These are phyloP conservation scores for Paramecium primaurelia DNA, from an alignment of 73 alveolate species.

Conservation along the genomic window DNA sequence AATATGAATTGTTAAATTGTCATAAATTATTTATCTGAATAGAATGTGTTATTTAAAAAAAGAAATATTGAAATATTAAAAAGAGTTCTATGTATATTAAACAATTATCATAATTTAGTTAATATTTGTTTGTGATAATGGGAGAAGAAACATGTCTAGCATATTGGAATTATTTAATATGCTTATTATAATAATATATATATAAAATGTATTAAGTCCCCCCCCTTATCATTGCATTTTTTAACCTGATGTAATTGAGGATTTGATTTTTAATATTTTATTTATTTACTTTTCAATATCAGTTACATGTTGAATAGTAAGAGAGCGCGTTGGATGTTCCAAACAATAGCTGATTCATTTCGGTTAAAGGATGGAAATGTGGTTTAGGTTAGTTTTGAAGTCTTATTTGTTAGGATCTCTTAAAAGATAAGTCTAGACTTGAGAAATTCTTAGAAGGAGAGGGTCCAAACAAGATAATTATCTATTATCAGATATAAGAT, in stretches of 20 bases:
- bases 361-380: not conserved
- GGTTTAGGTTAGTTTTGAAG: not conserved
- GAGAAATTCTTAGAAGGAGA: conserved; percentile 59
- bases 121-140: not conserved
- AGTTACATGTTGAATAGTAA: conserved; percentile 36
- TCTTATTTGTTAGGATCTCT: not conserved
- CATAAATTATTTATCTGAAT: not conserved
- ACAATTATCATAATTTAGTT: not conserved
- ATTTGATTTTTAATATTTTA: not conserved
- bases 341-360: conserved; percentile 35
- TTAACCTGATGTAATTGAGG: conserved; percentile 6
- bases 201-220: not conserved
- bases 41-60: not conserved
- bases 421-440: conserved; percentile 34
- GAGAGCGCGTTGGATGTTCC: conserved; percentile 43
- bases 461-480: conserved; percentile 44
- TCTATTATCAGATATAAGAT: conserved; percentile 49
- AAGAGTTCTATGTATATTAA: not conserved
- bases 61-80: not conserved
- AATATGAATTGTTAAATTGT: too few species aligned
- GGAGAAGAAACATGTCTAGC: not conserved
- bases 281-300: conserved; percentile 11
- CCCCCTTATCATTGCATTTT: not conserved
- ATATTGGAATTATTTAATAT: not conserved
- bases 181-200: not conserved